Evolutionary conservation across 345 rosid species (phyloP), one percentile per base, ranked within the genome.

Genomic region (Eutrema japonicum): DNA sequence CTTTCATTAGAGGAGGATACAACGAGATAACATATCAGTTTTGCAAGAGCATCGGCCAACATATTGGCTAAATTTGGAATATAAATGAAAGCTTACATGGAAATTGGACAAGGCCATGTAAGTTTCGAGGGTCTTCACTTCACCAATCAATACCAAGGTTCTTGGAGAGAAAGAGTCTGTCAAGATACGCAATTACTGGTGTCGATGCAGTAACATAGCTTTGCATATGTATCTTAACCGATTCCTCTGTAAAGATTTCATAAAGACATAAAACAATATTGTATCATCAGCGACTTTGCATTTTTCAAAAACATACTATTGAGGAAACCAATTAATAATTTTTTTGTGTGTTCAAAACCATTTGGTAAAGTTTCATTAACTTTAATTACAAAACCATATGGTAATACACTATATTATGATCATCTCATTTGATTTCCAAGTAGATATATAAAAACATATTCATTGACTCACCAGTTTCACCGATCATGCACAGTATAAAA

Each of bases 111-210:
- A 52, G 36, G 36, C 36, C 35, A 32, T 32, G 35, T 32, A 32
- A 32, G 35, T 32, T 32, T 32, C 5, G 5, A 32, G 35, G 35
- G 5, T 32, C 35, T 32, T 32, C 35, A 32, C 35, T 72, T 84
- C 72, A 90, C 96, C 98, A 90, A 78, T 92, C 95, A 71, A 83
- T 11, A 53, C 98, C 98, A 74, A 92, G 70, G 26, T 83, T 73
- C 77, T 85, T 87, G 12, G 91, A 79, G 63, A 58, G 79, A 74
- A 83, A 92, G 77, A 90, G 95, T 46, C 79, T 72, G 57, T 92
- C 88, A 22, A 92, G 62, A 73, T 87, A 85, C 50, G 79, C 51
- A 45, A 88, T 85, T 37, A 90, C 81, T 0, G 84, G 74, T 2
- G 75, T 77, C 0, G 88, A 83, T 29, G 96, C 72, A 26, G 77